A percentile compares a stretch with the other conserved stretches of the same genome.
phyloP scores from a whole-genome alignment of 495 filamentous ascomycete genomes.

The Chlorociboria aeruginascens region DNA sequence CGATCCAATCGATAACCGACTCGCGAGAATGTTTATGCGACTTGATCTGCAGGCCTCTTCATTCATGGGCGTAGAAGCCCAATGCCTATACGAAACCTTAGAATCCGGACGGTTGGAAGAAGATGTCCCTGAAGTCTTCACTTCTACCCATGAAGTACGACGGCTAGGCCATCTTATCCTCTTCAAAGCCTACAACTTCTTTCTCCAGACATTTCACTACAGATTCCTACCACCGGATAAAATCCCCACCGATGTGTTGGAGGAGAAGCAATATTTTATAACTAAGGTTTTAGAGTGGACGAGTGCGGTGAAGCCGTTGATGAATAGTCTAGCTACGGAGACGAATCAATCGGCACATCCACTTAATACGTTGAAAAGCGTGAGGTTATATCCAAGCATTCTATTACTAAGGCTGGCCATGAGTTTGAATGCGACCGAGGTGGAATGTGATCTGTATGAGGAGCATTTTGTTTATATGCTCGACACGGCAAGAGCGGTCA shows the following conservation, averaged over 20 bases:
- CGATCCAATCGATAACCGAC: neutral
- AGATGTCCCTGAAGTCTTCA: neutral
- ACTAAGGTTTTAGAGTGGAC: slow-evolving; percentile 1
- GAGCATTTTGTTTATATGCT: neutral
- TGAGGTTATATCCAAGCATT: too few relatives aligned
- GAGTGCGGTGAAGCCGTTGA: neutral
- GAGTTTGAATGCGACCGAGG: too few relatives aligned
- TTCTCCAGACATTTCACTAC: neutral
- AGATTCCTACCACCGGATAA: neutral
- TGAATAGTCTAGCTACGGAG: too few relatives aligned
- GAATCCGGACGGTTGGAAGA: neutral
- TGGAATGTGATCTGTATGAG: too few relatives aligned
- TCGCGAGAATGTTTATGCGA: slow-evolving; percentile 1
- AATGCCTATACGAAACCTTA: neutral
- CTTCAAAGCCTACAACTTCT: slow-evolving; percentile 1
- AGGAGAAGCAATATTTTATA: slow-evolving; percentile 1
- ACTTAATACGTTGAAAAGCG: too few relatives aligned
- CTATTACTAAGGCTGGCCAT: too few relatives aligned
- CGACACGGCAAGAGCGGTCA: neutral
- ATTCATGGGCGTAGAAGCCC: slow-evolving; percentile 4
- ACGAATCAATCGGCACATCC: too few relatives aligned
- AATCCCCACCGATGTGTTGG: neutral
- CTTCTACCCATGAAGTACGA: slow-evolving; percentile 5
- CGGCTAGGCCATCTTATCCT: neutral
- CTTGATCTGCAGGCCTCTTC: slow-evolving; percentile 8